Conservation (phyloP, 164 flowering plant genomes). For the Tinospora cordifolia region DNA sequence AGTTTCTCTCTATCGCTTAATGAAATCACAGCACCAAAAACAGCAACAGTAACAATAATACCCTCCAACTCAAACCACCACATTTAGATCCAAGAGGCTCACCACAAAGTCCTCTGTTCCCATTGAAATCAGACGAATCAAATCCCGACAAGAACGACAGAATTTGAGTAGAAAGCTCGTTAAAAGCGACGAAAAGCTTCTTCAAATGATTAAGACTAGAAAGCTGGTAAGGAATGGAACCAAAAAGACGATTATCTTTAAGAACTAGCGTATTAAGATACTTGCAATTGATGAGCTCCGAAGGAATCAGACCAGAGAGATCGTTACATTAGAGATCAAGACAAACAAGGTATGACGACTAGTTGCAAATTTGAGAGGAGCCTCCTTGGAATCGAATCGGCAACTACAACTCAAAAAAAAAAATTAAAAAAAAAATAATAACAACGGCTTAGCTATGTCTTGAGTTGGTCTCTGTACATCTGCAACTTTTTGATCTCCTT, state of each 20-base stretch:
- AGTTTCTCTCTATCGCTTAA: conserved; percentile 19
- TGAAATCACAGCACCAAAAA: conserved; percentile 45
- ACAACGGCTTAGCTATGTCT: no score
- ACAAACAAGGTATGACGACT: conserved; percentile 28
- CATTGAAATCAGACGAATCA: conserved; percentile 29
- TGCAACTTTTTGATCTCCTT: conserved; percentile 98
- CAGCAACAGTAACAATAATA: conserved; percentile 50
- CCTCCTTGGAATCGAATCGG: no score
- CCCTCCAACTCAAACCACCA: conserved; percentile 40
- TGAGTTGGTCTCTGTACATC: conserved; percentile 95
- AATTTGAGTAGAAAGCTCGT: conserved; percentile 25
- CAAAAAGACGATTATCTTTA: conserved; percentile 23
- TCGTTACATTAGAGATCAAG: conserved; percentile 33
- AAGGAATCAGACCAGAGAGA: conserved; percentile 31
- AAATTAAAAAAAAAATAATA: no score
- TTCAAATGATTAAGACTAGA: conserved; percentile 22
- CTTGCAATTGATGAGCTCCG: conserved; percentile 23
- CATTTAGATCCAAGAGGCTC: conserved; percentile 47
- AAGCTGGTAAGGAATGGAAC: conserved; percentile 28
- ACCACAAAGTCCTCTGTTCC: conserved; percentile 64
- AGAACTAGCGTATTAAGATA: conserved; percentile 26
- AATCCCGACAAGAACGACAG: conserved; percentile 21
- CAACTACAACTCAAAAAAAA: no score
- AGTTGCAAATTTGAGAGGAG: conserved; percentile 26
- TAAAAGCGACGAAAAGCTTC: conserved; percentile 23